Conservation (phyloP, 768 basidiomycete genomes). For the Suillus americanus region DNA sequence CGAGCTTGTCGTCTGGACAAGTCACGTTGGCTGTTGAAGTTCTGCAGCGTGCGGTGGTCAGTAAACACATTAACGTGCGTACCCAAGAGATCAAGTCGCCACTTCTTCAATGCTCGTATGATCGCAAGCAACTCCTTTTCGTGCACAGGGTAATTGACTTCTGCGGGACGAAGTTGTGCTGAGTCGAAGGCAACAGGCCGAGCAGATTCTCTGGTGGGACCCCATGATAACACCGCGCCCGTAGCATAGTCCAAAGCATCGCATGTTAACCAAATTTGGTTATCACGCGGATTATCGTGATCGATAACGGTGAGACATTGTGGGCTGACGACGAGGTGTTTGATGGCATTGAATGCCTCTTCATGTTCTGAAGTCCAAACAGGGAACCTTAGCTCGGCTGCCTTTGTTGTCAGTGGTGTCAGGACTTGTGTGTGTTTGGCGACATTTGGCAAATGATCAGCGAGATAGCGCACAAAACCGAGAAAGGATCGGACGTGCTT, state of each 20-base stretch:
- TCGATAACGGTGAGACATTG: not conserved
- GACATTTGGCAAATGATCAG: constrained; percentile 25
- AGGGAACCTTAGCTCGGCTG: rapidly evolving
- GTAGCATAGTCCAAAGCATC: too few relatives aligned
- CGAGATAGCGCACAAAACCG: constrained; percentile 29
- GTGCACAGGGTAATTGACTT: not conserved
- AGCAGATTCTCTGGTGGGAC: too few relatives aligned
- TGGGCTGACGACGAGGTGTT: not conserved
- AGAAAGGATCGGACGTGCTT: constrained; percentile 20
- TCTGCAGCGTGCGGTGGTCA: too few relatives aligned
- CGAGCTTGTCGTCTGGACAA: too few relatives aligned
- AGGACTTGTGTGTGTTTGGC: constrained; percentile 7
- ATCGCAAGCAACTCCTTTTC: not conserved
- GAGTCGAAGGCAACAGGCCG: too few relatives aligned
- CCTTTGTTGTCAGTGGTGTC: not conserved
- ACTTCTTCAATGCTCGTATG: not conserved
- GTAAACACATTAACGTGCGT: too few relatives aligned
- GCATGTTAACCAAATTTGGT: too few relatives aligned
- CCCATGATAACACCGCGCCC: too few relatives aligned
- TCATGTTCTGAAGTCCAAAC: rapidly evolving
- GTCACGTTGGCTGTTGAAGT: too few relatives aligned
- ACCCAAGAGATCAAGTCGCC: too few relatives aligned
- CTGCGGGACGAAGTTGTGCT: too few relatives aligned
- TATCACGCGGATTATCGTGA: not conserved
- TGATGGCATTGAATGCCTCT: not conserved